Evolutionary conservation across 306 rosid genomes (phyloP).

Genomic region (Amphicarpaea edgeworthii): DNA sequence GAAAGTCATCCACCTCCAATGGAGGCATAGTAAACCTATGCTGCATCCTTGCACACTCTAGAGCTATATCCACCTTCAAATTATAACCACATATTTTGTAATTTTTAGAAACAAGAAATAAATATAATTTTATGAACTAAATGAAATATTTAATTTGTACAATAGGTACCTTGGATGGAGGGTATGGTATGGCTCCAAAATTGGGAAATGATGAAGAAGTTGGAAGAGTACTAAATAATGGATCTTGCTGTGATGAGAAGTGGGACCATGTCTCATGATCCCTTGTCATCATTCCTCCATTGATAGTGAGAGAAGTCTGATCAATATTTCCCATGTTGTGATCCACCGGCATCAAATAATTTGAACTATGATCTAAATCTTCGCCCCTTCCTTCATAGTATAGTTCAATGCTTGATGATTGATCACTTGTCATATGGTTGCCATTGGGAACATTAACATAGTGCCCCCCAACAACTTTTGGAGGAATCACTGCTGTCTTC

Average conservation of each 20-base stretch:
- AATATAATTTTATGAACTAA: too few species aligned
- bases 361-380: conserved; percentile 68
- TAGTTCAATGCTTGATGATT: conserved; percentile 72
- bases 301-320: conserved; percentile 42
- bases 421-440: conserved; percentile 61
- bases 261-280: conserved; percentile 62
- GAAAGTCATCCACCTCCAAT: conserved; percentile 75
- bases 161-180: conserved; percentile 75
- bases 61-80: conserved; percentile 79
- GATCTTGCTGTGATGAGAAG: conserved; percentile 58
- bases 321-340: conserved; percentile 36
- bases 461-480: conserved; percentile 71
- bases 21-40: conserved; percentile 81
- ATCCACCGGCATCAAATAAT: conserved; percentile 56
- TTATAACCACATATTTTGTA: too few species aligned
- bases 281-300: conserved; percentile 37
- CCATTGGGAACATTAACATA: conserved; percentile 53
- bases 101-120: not conserved
- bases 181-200: conserved; percentile 64
- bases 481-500: conserved; percentile 64
- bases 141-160: not conserved
- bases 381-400: conserved; percentile 80
- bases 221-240: conserved; percentile 53
- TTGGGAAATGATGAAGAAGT: conserved; percentile 57
- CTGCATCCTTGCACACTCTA: conserved; percentile 94